Evolutionary conservation across 2,329 filamentous ascomycete genomes (phyloP), one percentile per base, ranked within the genome.

Genomic region (Arthrobotrys entomopaga): DNA sequence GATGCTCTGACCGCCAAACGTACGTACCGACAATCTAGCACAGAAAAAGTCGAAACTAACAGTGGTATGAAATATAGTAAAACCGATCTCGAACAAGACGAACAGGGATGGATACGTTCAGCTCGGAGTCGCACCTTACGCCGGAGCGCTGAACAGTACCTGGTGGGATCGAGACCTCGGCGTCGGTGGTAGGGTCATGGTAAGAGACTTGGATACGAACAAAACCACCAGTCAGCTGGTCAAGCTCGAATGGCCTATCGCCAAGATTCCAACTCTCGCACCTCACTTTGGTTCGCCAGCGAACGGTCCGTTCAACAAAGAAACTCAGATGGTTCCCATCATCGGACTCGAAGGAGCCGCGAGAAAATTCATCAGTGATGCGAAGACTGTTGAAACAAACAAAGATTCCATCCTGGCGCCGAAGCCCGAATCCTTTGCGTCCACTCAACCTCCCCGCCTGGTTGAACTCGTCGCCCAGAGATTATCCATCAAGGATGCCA

Each of bases 91-190:
- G 79, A 91, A 88, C 79, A 89, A 97, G 79, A 88, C 90, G n/a
- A 91, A 85, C 78, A 92, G 90, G 80, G 90, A 91, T 34, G 94
- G 95, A 63, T 99, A 92, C 80, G 82, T 92, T 26, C 92, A 98
- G 83, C 86, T 98, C 5, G 94, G 92, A 22, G 92, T 98, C 61
- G 93, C 95, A 1, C 95, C 91, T 0, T 99, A 98, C 80, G 94
- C 93, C 8, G 94, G 95, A 58, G 93, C 85, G 0, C 83, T 98
- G 75, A 95, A 93, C 80, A 76, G 64, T 19, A 98, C 95, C 0
- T 98, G 95, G 95, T 98, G 93, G 94, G 95, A 98, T 81, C 88
- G 95, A 42, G 95, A 99, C 81, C 86, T 99, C 59, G 90, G 91
- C 77, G 91, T 98, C 78, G 95, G 93, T 77, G 95, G 95, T 43